Conservation (phyloP, 2,329 filamentous ascomycete species). For the Arthrobotrys entomopaga region DNA sequence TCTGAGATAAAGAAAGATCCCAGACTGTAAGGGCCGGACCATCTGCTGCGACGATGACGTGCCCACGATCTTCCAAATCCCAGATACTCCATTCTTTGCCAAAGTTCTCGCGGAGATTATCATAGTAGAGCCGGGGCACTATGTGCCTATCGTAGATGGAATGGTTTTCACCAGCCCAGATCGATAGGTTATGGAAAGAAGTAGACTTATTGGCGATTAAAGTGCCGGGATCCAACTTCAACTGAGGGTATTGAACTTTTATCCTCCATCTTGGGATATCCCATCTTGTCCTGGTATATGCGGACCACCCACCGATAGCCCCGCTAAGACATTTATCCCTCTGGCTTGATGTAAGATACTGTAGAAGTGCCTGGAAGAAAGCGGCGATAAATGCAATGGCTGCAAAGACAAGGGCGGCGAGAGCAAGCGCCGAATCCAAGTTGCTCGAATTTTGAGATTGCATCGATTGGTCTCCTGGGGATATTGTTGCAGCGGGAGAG, state of each 20-base stretch:
- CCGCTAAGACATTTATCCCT: conserved; percentile 27
- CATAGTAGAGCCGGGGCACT: background rate
- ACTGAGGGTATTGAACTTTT: conserved; percentile 15
- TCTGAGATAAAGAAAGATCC: conserved; percentile 3
- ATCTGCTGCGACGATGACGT: background rate
- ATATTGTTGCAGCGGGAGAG: no score
- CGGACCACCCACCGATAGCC: conserved; percentile 28
- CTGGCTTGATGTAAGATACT: conserved; percentile 33
- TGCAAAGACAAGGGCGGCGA: conserved; percentile 21
- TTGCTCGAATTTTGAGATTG: no score
- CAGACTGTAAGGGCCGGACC: background rate
- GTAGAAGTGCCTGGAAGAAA: conserved; percentile 26
- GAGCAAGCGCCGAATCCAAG: background rate
- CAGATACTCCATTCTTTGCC: no score
- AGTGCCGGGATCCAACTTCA: conserved; percentile 8
- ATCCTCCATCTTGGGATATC: conserved; percentile 24
- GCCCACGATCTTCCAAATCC: background rate
- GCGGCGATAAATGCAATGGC: conserved; percentile 12
- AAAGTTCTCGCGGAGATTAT: background rate
- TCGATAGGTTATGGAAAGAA: background rate
- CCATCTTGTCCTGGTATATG: conserved; percentile 19
- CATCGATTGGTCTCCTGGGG: background rate
- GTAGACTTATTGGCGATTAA: background rate
- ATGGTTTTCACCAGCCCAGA: background rate
- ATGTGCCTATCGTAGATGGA: background rate